Percentiles rank a stretch among this genome's conserved stretches.
These are phyloP conservation scores for Dryas drummondii DNA, from an alignment of 306 rosid species.

Conservation along the genomic window DNA sequence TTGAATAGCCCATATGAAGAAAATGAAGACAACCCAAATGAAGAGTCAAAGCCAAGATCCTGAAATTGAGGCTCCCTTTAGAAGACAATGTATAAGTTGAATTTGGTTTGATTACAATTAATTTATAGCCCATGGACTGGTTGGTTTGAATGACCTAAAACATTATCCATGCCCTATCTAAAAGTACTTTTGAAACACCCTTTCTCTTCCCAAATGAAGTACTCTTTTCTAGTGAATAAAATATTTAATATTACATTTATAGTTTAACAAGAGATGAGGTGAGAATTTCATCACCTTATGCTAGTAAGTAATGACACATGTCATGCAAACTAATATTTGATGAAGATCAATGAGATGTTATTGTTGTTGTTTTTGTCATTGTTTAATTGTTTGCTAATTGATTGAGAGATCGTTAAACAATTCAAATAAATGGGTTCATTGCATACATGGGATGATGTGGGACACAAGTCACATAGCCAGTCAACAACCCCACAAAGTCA, in stretches of 20 bases:
- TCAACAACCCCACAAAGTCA: constrained; percentile 31
- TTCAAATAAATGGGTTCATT: background rate
- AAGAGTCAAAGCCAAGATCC: constrained; percentile 50
- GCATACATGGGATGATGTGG: constrained; percentile 10
- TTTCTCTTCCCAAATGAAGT: too few relatives aligned
- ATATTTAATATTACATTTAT: too few relatives aligned
- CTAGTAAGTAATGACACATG: too few relatives aligned
- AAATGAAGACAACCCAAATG: constrained; percentile 19
- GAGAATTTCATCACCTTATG: too few relatives aligned
- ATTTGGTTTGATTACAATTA: constrained; percentile 15
- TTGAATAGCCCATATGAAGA: constrained; percentile 11
- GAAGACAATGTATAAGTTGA: constrained; percentile 25
- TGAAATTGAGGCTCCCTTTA: constrained; percentile 42
- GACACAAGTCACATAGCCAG: constrained; percentile 11
- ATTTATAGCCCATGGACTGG: constrained; percentile 22
- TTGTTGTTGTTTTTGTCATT: too few relatives aligned
- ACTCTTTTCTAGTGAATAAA: too few relatives aligned
- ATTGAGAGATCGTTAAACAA: background rate
- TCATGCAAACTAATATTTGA: too few relatives aligned
- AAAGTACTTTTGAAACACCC: background rate
- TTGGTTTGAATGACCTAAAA: constrained; percentile 29
- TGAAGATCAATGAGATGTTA: too few relatives aligned
- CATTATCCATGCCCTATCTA: constrained; percentile 3
- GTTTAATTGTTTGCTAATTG: background rate
- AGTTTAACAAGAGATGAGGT: too few relatives aligned